A percentile compares a stretch with the other conserved stretches of the same genome.
Evolutionary conservation across 768 basidiomycete genomes (phyloP).

Genomic region (Leccinum rimulosum): DNA sequence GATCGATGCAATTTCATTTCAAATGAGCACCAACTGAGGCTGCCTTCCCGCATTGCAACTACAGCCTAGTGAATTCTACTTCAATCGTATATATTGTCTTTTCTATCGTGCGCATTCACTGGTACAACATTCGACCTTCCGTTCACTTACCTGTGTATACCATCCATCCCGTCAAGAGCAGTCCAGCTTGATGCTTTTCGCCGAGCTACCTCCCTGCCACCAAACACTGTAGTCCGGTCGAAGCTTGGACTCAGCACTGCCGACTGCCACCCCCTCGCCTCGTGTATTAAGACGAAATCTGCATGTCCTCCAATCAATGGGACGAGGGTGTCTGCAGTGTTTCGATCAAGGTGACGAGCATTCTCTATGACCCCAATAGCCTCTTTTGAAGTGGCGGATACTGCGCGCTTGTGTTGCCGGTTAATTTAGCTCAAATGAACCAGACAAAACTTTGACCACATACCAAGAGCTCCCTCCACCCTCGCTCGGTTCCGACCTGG

Average conservation of each 20-base stretch:
- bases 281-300: slow-evolving; percentile 60
- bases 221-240: slow-evolving; percentile 19
- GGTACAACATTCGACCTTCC: slow-evolving; percentile 1
- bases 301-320: slow-evolving; percentile 44
- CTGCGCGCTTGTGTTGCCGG: slow-evolving; percentile 40
- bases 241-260: slow-evolving; percentile 48
- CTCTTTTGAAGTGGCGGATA: slow-evolving; percentile 50
- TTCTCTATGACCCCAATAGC: slow-evolving; percentile 40
- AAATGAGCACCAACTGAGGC: neutral
- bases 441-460: slow-evolving; percentile 15
- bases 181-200: slow-evolving; percentile 20
- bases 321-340: slow-evolving; percentile 25
- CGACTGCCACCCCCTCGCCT: slow-evolving; percentile 40
- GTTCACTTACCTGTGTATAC: neutral
- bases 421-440: slow-evolving; percentile 3
- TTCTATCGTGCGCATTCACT: neutral
- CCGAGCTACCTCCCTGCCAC: slow-evolving; percentile 16
- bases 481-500: slow-evolving; percentile 50
- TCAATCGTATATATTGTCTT: neutral
- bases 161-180: slow-evolving; percentile 12
- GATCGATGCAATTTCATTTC: neutral
- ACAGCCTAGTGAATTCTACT: neutral
- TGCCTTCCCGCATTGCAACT: neutral
- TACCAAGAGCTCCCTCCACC: slow-evolving; percentile 49
- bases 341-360: neutral